Conservation (phyloP, 805 yeast genomes). For the Ogataea neopini region DNA sequence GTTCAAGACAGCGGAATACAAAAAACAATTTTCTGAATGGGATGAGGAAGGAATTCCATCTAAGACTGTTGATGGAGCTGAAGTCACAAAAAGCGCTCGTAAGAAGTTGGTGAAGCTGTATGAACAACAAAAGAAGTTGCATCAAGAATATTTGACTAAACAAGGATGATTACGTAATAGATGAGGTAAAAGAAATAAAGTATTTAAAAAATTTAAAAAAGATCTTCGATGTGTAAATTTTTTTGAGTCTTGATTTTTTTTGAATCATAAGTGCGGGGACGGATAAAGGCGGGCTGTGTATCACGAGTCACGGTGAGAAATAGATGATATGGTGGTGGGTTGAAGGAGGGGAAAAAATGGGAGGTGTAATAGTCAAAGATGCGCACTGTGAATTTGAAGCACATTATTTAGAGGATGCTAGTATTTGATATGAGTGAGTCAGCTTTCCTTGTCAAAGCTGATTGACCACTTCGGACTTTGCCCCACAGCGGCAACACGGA, state of each 20-base stretch:
- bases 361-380: not conserved
- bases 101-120: conserved; percentile 81
- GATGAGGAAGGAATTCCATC: conserved; percentile 85
- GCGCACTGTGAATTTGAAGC: too few species aligned
- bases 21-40: conserved; percentile 60
- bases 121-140: conserved; percentile 79
- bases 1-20: conserved; percentile 56
- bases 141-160: conserved; percentile 57
- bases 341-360: not conserved
- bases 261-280: conserved; percentile 5
- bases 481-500: conserved; percentile 10
- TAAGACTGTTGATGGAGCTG: conserved; percentile 74
- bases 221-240: not conserved
- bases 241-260: not conserved
- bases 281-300: conserved; percentile 1
- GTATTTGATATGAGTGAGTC: too few species aligned
- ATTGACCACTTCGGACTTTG: not conserved
- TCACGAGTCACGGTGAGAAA: conserved; percentile 2
- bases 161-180: conserved; percentile 2
- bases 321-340: too few species aligned
- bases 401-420: too few species aligned
- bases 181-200: not conserved
- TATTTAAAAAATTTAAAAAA: too few species aligned
- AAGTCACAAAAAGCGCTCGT: conserved; percentile 77
- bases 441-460: too few species aligned